Evolutionary conservation across 495 filamentous ascomycete species (phyloP), one percentile per base, ranked within the genome.

Genomic region (Aspergillus leporis): DNA sequence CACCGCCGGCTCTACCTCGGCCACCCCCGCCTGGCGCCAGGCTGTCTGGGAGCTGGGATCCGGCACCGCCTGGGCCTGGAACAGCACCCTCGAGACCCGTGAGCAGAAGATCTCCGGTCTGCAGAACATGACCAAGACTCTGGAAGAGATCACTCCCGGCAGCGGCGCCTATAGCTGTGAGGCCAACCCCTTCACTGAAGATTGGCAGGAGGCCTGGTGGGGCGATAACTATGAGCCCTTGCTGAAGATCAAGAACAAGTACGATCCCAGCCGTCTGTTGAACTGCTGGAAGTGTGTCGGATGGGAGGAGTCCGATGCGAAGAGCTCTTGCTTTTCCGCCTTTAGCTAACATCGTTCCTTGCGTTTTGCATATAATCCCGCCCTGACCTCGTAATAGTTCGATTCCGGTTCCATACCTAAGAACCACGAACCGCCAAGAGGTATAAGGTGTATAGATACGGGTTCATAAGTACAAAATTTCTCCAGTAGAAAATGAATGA

Each of bases 111-210:
- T 74, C 53, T 60, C 63, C 16, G 64, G 66, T 7, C 40, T 75
- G 48, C 71, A 72, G 14, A 68, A 70, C 30, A 64, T 66, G 18
- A 75, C 74, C 7, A 59, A 67, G 5, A 62, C 69, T 22, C 65
- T 78, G 10, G 74, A 77, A 47, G 59, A 68, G 2, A 59, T 81
- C 23, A 79, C 78, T 13, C 73, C 71, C 19, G 66, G 70, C 46
- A 72, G 74, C 51, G 79, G 78, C 5, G 65, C 75, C 5, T 81
- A 82, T 58, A 58, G 70, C 36, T 82, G 81, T 53, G 77, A 83
- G 65, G 79, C 70, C 0, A 76, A 81, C 50, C 58, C 67, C 3
- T 76, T 76, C 49, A 80, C 79, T 30, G 57, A 66, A 41, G 67
- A 74, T 14, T 83, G 76, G 72, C 68, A 74, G 50, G 55, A 75